Conservation (phyloP, 768 basidiomycete species). For the Russula abietina region DNA sequence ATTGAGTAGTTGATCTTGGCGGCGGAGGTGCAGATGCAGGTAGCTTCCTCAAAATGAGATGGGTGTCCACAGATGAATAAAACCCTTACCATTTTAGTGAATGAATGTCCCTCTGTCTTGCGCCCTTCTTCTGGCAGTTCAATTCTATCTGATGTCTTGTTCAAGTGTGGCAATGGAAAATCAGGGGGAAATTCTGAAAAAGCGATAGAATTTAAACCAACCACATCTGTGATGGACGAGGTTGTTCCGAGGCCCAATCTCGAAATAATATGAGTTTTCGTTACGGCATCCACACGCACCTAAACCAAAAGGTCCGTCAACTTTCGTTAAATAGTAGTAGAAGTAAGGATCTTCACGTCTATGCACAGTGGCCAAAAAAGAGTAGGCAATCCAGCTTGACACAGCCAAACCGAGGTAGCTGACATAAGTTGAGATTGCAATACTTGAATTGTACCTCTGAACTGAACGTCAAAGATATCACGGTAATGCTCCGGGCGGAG, state of each 20-base stretch:
- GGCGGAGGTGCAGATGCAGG: no score
- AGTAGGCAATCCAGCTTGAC: not conserved
- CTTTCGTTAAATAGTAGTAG: no score
- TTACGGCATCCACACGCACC: constrained; percentile 3
- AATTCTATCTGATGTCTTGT: not conserved
- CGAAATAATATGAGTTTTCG: not conserved
- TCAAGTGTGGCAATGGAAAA: not conserved
- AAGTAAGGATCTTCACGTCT: not conserved
- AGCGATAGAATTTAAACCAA: not conserved
- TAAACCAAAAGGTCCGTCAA: not conserved
- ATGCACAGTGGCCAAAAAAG: not conserved
- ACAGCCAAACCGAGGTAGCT: not conserved
- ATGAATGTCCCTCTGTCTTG: not conserved
- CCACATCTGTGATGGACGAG: not conserved
- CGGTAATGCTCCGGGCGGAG: not conserved
- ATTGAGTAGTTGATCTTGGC: not conserved
- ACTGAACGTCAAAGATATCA: not conserved
- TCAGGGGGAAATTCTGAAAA: not conserved
- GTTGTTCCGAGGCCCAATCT: not conserved
- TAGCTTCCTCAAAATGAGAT: constrained; percentile 1
- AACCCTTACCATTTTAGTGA: not conserved
- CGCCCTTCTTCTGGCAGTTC: not conserved
- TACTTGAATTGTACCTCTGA: not conserved
- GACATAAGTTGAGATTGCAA: not conserved
- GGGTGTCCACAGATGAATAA: not conserved